Percentiles rank a stretch among this genome's conserved stretches.
phyloP scores from a whole-genome alignment of 2,329 filamentous ascomycete genomes.

The Phaeomoniella chlamydospora region DNA sequence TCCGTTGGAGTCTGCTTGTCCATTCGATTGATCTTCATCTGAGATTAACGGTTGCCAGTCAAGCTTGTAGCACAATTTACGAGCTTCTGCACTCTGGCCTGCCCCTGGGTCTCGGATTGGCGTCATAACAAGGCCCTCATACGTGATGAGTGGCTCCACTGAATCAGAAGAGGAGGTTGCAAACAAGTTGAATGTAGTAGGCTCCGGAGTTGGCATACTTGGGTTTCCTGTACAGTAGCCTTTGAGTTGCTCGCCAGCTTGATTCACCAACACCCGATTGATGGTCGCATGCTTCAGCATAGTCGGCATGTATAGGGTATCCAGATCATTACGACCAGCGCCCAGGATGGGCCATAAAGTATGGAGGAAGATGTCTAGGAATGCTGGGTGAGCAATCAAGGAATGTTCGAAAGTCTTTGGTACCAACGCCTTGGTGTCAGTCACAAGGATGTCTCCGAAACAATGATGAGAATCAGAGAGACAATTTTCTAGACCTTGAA shows the following conservation, averaged over 20 bases:
- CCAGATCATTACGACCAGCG: background rate
- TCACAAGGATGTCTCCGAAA: constrained; percentile 13
- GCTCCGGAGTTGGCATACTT: background rate
- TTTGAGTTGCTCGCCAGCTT: background rate
- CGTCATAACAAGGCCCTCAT: background rate
- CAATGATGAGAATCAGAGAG: constrained; percentile 8
- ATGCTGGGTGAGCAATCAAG: constrained; percentile 20
- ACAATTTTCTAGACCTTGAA: constrained; percentile 13
- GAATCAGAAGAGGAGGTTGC: background rate
- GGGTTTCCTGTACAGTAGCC: background rate
- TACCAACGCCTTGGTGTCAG: constrained; percentile 17
- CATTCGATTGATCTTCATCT: background rate
- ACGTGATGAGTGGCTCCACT: background rate
- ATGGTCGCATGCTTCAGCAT: background rate
- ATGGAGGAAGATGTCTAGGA: constrained; percentile 20
- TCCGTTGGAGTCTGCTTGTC: background rate
- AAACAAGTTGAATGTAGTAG: background rate
- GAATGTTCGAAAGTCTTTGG: constrained; percentile 14
- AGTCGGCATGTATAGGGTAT: background rate
- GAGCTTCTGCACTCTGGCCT: background rate
- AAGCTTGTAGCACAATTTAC: background rate
- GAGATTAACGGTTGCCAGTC: background rate
- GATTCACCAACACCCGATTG: background rate
- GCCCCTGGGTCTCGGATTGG: background rate
- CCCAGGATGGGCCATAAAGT: constrained; percentile 6